Base-by-base conservation (phyloP, 805 yeast genomes). In the Metschnikowia drakensbergensis region DNA sequence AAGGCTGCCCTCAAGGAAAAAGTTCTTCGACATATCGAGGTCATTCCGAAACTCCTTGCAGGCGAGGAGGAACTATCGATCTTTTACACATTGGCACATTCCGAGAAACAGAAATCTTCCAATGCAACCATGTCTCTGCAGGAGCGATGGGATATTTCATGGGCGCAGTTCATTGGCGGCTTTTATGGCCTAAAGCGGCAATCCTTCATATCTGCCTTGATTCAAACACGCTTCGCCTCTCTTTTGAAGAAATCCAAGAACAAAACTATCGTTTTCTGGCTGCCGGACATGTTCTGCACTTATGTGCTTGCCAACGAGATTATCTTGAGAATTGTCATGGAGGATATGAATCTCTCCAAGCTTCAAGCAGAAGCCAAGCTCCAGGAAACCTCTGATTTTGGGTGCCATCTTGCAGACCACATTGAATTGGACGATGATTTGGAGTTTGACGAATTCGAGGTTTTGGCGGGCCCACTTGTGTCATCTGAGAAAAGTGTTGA, bases 221-320 rank as follows among this genome's bases (percentile, higher is more conserved):
- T 85, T 11, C 59, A 61, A 25, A 11, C 45, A 13, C 25, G 37
- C 30, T 36, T 41, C 38, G 46, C 55, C 1, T 59, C 67, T 28
- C 53, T 83, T 3, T 28, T 55, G 33, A 28, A 46, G 25, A 41
- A 42, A 25, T 45, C 52, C 22, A 37, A 37, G 33, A 79, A 79
- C 54, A 64, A 68, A 22, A 79, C 82, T 1, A 62, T 84, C 6
- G 64, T 68, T 39, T 85, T 82, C 68, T 84, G 89, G 88, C 79
- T 86, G 2, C 55, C 69, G 1, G 71, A 73, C 23, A 77, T 78
- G 46, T 86, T 83, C 58, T 64, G 76, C 3, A 71, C 77, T 13
- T 81, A 79, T 56, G 82, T 84, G 1, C 61, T 86, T 25, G 82
- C 87, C 6, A 83, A 85, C 27, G 91, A 85, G 55, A 61, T 85